Base-by-base conservation (phyloP, 75 land plant species). In the Pinus tabuliformis region DNA sequence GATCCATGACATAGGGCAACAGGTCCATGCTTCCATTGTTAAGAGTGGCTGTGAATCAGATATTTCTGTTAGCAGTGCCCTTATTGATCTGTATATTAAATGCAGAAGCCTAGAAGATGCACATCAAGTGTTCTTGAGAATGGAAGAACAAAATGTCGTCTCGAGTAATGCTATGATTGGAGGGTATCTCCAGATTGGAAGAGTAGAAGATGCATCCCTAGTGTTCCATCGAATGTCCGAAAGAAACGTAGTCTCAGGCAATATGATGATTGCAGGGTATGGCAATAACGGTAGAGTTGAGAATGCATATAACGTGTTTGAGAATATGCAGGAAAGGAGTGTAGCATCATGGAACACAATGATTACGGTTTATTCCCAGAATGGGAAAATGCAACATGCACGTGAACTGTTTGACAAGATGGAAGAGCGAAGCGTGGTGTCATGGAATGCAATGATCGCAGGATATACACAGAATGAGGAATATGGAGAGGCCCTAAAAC, bases 381-480 rank as follows among this genome's bases (percentile, higher is more conserved):
- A 33, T 33, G 33, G 33, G 33, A 33, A 33, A 33, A 33, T 33
- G 33, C 33, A 33, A 33, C 33, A 33, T 33, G 33, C 33, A 33
- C 33, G 33, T 33, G 33, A 33, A 33, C 33, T 33, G 33, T 33
- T 33, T 33, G 33, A 33, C 33, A 33, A 33, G 1, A 33, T 33
- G 33, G 33, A 33, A 33, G 33, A 33, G 33, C 33, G 33, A 33
- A 33, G 33, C 33, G 33, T 33, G 33, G 33, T 33, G 1, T 79
- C 91, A 58, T 89, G 91, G 91, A 89, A 77, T 70, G 83, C 86
- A 28, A 79, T 89, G 84, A 84, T 86, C 64, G 79, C 88, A 3
- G 83, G 83, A 26, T 84, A 86, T 80, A 30, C 78, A 3, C 86
- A 33, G 33, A 33, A 33, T 33, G 33, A 33, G 33, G 33, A 33